Base-by-base conservation (phyloP, 1,284 basidiomycete genomes). In the Cystobasidium pallidum region DNA sequence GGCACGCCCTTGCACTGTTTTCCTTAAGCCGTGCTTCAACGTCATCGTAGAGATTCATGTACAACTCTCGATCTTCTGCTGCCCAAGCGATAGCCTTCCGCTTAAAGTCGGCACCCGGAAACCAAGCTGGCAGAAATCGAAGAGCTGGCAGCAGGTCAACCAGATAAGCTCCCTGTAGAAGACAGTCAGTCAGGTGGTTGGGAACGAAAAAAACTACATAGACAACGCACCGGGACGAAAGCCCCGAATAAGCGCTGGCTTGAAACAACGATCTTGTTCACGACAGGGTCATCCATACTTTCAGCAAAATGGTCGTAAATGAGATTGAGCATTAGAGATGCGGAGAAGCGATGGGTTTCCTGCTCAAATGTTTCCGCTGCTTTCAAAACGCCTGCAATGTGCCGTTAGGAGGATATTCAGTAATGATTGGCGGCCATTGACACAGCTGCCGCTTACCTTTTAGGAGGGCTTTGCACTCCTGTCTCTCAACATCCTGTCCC, bases 31-130 rank as follows among this genome's bases (percentile, higher is more conserved):
- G 28, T n/a, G 24, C 11, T 26, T 49, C 41, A 15, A 62, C 59
- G 45, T 62, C 59, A 32, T 49, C 45, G 39, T 45, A 43, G 1
- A 62, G 39, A 21, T n/a, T 32, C 59, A 49, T 62, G 41, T 49
- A 62, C 13, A 62, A 6, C 24, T 62, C 45, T 30, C 59, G 21
- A n/a, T 62, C 59, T n/a, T 62, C 59, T 24, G n/a, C 36, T 19
- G 45, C 28, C 41, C 45, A 62, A 17, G 21, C 41, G 24, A 45
- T 49, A 21, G 41, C 59, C 28, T 45, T 30, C 6, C 45, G 21
- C 28, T 62, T 43, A 39, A 62, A 62, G 39, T 62, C 45, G 34
- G 59, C 59, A 17, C 59, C 59, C 3, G 59, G 59, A 21, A 62
- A 62, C 59, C 59, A 62, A 26, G 59, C 39, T 26, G 59, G 59